Evolutionary conservation across 306 rosid genomes (phyloP).

Genomic region (Rosa lucieae): DNA sequence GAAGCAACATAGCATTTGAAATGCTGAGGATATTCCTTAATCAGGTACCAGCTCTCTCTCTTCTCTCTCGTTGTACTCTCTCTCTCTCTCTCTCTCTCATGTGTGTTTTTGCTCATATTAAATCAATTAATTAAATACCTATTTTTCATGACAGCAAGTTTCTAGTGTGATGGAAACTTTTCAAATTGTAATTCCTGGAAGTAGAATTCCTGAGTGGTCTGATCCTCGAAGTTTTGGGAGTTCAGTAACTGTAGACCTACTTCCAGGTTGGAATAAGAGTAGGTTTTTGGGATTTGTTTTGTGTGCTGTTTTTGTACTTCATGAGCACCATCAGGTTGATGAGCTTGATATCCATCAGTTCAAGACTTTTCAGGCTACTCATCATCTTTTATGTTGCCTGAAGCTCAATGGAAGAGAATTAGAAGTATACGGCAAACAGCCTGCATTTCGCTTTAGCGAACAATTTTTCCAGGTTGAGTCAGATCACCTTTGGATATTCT

Average conservation of each 20-base stretch:
- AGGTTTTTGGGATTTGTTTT: not conserved
- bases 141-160: not conserved
- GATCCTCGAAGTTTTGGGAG: not conserved
- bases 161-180: not conserved
- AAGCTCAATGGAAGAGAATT: not conserved
- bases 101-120: too few relatives aligned
- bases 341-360: not conserved
- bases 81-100: too few relatives aligned
- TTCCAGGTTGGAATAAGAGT: not conserved
- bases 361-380: not conserved
- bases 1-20: not conserved
- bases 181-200: not conserved
- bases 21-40: not conserved
- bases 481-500: not conserved
- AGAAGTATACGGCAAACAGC: not conserved
- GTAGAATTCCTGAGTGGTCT: slow-evolving; percentile 3
- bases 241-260: not conserved
- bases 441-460: not conserved
- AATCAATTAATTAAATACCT: not conserved
- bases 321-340: not conserved
- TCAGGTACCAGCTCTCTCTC: not conserved
- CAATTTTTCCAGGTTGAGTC: not conserved
- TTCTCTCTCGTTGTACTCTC: too few relatives aligned
- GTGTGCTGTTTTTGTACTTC: not conserved
- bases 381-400: not conserved